Percentiles rank a stretch among this genome's conserved stretches.
These are phyloP conservation scores for Lecanosticta acicola DNA, from an alignment of 2,329 filamentous ascomycete species.

Conservation along the genomic window DNA sequence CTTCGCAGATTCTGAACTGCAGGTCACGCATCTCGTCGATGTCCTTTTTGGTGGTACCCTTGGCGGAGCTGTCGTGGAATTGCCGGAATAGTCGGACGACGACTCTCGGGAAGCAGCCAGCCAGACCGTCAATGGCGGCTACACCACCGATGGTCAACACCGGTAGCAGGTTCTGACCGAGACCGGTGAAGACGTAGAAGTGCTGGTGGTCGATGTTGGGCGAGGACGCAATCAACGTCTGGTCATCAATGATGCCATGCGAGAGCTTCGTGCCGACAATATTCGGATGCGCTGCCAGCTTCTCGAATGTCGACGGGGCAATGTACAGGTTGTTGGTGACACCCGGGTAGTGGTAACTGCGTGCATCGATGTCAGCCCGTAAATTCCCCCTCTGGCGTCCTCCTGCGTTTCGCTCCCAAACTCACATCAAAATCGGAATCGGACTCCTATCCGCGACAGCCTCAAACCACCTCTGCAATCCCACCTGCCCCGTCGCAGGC, in stretches of 20 bases:
- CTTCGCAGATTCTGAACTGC: constrained; percentile 56
- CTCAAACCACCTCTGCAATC: constrained; percentile 56
- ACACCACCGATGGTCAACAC: constrained; percentile 58
- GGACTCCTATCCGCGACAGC: constrained; percentile 56
- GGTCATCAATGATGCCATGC: constrained; percentile 61
- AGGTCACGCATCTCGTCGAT: constrained; percentile 49
- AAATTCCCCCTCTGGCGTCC: background rate
- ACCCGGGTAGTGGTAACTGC: constrained; percentile 59
- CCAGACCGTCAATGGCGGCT: constrained; percentile 62
- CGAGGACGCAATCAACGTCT: constrained; percentile 55
- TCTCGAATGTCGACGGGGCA: constrained; percentile 52
- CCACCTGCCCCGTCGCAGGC: constrained; percentile 51
- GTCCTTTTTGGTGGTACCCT: constrained; percentile 37
- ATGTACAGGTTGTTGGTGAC: constrained; percentile 62
- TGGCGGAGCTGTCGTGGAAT: constrained; percentile 37
- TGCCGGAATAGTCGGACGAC: constrained; percentile 55
- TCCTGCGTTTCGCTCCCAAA: too few relatives aligned
- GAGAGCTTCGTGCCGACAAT: constrained; percentile 66
- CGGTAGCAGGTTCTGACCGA: constrained; percentile 61
- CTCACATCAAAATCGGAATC: constrained; percentile 57
- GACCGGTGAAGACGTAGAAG: constrained; percentile 59
- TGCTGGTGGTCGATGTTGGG: constrained; percentile 54
- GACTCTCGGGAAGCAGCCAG: constrained; percentile 59
- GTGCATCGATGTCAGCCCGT: background rate
- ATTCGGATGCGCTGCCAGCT: constrained; percentile 57